Evolutionary conservation across 495 filamentous ascomycete genomes (phyloP).

Genomic region (Talaromyces thailandensis): DNA sequence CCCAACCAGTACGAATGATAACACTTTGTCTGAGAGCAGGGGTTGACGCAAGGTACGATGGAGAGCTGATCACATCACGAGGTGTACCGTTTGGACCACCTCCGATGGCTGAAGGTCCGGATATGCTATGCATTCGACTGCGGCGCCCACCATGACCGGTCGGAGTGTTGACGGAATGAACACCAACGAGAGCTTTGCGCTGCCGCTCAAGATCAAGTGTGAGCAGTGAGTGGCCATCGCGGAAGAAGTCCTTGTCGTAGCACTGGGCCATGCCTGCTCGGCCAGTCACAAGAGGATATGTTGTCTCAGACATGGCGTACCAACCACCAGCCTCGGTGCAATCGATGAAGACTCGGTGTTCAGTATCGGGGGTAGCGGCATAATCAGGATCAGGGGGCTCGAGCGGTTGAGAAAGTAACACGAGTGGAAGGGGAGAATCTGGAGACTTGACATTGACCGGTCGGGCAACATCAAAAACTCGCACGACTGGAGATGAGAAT

Average conservation of each 20-base stretch:
- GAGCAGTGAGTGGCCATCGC: constrained; percentile 29
- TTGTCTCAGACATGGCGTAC: constrained; percentile 86
- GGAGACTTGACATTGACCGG: constrained; percentile 48
- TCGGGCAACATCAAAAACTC: constrained; percentile 84
- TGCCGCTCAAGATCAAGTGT: constrained; percentile 33
- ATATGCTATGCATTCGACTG: constrained; percentile 17
- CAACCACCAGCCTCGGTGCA: constrained; percentile 76
- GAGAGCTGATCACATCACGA: constrained; percentile 24
- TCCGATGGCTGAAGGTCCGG: constrained; percentile 13
- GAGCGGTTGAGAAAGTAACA: constrained; percentile 78
- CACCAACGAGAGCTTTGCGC: constrained; percentile 42
- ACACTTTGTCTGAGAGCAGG: constrained; percentile 37
- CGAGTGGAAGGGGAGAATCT: constrained; percentile 50
- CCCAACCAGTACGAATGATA: constrained; percentile 45
- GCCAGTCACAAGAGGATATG: constrained; percentile 74
- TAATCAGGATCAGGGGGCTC: constrained; percentile 54
- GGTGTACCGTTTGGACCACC: constrained; percentile 33
- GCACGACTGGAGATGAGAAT: constrained; percentile 73
- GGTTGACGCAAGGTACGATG: constrained; percentile 35
- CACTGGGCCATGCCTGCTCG: constrained; percentile 56
- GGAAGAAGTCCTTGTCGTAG: constrained; percentile 50
- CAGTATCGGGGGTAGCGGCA: constrained; percentile 45
- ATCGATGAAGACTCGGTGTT: constrained; percentile 73
- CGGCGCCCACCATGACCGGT: constrained; percentile 10
- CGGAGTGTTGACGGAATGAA: constrained; percentile 34